A percentile compares a stretch with the other conserved stretches of the same genome.
Conservation (phyloP, 2,329 filamentous ascomycete genomes). For the Epichloe hybrida region DNA sequence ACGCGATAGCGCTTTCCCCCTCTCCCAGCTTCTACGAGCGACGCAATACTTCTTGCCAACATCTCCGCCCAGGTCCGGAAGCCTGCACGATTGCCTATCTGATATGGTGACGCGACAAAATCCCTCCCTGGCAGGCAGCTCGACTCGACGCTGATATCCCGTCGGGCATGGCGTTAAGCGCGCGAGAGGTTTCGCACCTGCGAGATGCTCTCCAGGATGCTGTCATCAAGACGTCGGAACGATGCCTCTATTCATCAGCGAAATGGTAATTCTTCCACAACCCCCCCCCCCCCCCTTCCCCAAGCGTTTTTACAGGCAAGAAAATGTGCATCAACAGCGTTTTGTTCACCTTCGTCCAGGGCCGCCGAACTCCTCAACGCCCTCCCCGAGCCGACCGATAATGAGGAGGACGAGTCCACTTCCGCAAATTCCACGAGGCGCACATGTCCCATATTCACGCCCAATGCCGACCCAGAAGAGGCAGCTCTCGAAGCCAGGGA, state of each 20-base stretch:
- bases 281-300: too few species aligned
- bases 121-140: not conserved
- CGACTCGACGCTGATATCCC: not conserved
- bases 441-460: slow-evolving; percentile 34
- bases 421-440: slow-evolving; percentile 19
- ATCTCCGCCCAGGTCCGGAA: not conserved
- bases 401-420: slow-evolving; percentile 34
- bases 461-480: slow-evolving; percentile 57
- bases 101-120: not conserved
- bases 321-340: too few species aligned
- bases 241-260: slow-evolving; percentile 88
- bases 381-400: slow-evolving; percentile 45
- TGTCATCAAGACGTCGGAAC: slow-evolving; percentile 80
- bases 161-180: slow-evolving; percentile 36
- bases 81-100: not conserved
- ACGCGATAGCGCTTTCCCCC: too few species aligned
- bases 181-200: slow-evolving; percentile 48
- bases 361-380: slow-evolving; percentile 86
- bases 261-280: slow-evolving; percentile 58
- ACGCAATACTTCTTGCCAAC: not conserved
- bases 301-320: too few species aligned
- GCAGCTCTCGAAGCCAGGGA: slow-evolving; percentile 65
- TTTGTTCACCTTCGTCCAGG: slow-evolving; percentile 35
- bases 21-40: too few species aligned
- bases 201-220: slow-evolving; percentile 69